A percentile compares a stretch with the other conserved stretches of the same genome.
Conservation (phyloP, 2,329 filamentous ascomycete genomes). For the Exophiala viscosa region DNA sequence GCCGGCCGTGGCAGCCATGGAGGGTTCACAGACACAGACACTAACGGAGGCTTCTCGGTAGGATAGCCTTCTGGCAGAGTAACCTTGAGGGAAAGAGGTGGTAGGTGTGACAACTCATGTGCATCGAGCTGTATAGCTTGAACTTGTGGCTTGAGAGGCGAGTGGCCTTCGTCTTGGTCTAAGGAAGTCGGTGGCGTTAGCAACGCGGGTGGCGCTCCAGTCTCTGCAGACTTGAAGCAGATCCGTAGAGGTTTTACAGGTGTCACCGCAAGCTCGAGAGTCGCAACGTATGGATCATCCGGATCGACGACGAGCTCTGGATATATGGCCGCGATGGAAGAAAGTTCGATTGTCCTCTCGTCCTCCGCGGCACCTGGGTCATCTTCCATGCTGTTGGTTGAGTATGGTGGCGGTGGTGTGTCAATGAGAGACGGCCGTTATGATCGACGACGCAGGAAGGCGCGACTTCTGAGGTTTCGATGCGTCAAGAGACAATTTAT, state of each 20-base stretch:
- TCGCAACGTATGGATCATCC: slow-evolving; percentile 46
- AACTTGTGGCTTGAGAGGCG: slow-evolving; percentile 10
- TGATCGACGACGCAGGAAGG: slow-evolving; percentile 5
- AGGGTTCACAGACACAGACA: slow-evolving; percentile 48
- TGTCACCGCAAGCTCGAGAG: slow-evolving; percentile 54
- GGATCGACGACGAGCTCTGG: slow-evolving; percentile 55
- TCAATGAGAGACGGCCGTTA: not conserved
- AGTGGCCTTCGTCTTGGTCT: slow-evolving; percentile 30
- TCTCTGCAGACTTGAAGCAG: slow-evolving; percentile 37
- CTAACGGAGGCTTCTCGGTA: slow-evolving; percentile 46
- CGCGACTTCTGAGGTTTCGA: not conserved
- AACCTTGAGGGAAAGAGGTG: slow-evolving; percentile 53
- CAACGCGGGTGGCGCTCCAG: slow-evolving; percentile 34
- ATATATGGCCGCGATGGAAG: slow-evolving; percentile 58
- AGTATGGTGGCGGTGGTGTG: slow-evolving; percentile 7
- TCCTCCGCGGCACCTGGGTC: slow-evolving; percentile 42
- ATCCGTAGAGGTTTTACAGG: slow-evolving; percentile 52
- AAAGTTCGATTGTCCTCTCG: slow-evolving; percentile 58
- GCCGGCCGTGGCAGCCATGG: slow-evolving; percentile 51
- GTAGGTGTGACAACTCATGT: slow-evolving; percentile 52
- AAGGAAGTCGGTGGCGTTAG: slow-evolving; percentile 43
- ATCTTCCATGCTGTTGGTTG: slow-evolving; percentile 35
- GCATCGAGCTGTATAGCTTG: slow-evolving; percentile 17
- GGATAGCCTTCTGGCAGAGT: slow-evolving; percentile 56
- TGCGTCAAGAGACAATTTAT: not conserved